Base-by-base conservation (phyloP, 305 asterid species). In the Solanum hybrid region DNA sequence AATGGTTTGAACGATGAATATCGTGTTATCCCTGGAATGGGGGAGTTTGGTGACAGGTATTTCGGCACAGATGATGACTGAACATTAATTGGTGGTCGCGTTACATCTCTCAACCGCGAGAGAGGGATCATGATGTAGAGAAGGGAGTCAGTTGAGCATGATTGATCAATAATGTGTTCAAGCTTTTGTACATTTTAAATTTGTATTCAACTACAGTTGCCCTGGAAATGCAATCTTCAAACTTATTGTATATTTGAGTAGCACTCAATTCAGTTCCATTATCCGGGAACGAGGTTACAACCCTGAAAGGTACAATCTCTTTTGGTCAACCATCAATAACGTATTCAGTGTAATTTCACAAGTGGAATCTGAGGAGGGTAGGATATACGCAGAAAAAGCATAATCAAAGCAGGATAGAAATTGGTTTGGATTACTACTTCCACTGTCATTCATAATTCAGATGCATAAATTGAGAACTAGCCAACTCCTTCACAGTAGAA, bases 11-110 rank as follows among this genome's bases (percentile, higher is more conserved):
- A 96, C 61, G 94, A 93, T 36, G 98, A 97, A 86, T 96, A 90
- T 89, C 98, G 98, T 1, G 99, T 97, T 35, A 93, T 96, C 90
- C 99, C 99, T 29, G 99, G 98, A 26, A 97, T 97, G 98, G 99
- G 99, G 35, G 99, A 97, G 92, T 97, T 97, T 69, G 99, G 99
- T 8, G 99, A 97, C 89, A 92, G 99, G 39, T 96, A 96, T 89
- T 96, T 96, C 74, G 99, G 99, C 87, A 96, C 99, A 35, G 99
- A 96, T 80, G 97, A 96, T 11, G 98, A 95, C 46, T 96, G 90
- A 95, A 87, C 42, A 6, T 46, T 51, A 26, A 51, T 34, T 84
- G 74, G 11, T 46, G 16, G 31, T 11, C 31, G 22, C 2, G 35
- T 22, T 83, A 4, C 24, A 46, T 67, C 74, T 51, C 75, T 51